phyloP scores from a whole-genome alignment of 129 eudicot species.

The Flaveria linearis region DNA sequence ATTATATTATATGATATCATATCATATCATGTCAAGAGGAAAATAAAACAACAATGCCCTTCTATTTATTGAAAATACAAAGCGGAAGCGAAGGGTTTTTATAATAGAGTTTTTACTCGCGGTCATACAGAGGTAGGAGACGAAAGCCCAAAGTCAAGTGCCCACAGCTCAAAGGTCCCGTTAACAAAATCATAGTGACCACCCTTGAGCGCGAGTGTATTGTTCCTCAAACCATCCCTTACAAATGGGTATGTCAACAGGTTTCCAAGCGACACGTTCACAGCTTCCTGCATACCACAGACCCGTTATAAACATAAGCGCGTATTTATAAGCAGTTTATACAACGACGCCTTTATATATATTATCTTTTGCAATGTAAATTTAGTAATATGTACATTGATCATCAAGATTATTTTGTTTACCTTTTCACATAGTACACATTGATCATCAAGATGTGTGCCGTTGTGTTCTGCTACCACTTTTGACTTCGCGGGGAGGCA shows the following conservation, averaged over 20 bases:
- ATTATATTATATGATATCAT: slow-evolving; percentile 18
- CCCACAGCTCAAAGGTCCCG: slow-evolving; percentile 94
- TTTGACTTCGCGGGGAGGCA: slow-evolving; percentile 75
- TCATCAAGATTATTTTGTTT: slow-evolving; percentile 5
- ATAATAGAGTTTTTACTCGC: slow-evolving; percentile 37
- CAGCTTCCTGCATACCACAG: slow-evolving; percentile 68
- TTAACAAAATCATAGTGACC: slow-evolving; percentile 92
- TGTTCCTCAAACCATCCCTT: slow-evolving; percentile 82
- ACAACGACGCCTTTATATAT: background rate
- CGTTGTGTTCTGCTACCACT: slow-evolving; percentile 47
- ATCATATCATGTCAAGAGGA: slow-evolving; percentile 8
- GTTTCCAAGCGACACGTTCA: slow-evolving; percentile 83
- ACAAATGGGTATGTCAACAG: slow-evolving; percentile 85
- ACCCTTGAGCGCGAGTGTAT: slow-evolving; percentile 85
- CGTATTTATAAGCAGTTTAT: background rate
- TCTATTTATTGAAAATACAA: slow-evolving; percentile 43
- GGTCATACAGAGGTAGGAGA: slow-evolving; percentile 87
- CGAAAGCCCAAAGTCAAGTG: slow-evolving; percentile 82
- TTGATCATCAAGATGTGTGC: slow-evolving; percentile 52
- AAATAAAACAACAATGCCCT: slow-evolving; percentile 33
- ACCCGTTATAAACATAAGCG: background rate
- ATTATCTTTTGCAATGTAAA: background rate
- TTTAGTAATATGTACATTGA: background rate
- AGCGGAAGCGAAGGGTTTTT: slow-evolving; percentile 29
- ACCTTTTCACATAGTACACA: slow-evolving; percentile 82